A percentile compares a stretch with the other conserved stretches of the same genome.
These are phyloP conservation scores for Candida tropicalis DNA, from an alignment of 1,139 yeast species.

Conservation along the genomic window DNA sequence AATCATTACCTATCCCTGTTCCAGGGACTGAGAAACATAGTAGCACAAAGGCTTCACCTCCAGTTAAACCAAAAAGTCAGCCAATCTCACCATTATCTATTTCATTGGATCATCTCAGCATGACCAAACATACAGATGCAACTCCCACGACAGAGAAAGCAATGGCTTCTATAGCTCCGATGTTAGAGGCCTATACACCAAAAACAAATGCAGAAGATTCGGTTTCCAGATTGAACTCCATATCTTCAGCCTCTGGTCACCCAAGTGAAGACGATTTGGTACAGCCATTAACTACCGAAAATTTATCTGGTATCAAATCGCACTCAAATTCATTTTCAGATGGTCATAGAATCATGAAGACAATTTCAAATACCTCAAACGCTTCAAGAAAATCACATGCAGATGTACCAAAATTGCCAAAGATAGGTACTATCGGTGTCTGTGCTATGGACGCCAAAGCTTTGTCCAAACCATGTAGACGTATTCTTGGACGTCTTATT, in stretches of 20 bases:
- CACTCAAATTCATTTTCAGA: constrained; percentile 14
- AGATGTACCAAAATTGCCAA: constrained; percentile 58
- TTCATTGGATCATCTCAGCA: constrained; percentile 14
- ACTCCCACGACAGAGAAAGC: constrained; percentile 54
- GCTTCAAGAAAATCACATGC: constrained; percentile 44
- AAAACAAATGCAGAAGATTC: constrained; percentile 66
- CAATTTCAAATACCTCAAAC: constrained; percentile 39
- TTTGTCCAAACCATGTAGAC: constrained; percentile 92
- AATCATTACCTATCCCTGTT: constrained; percentile 13
- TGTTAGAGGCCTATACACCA: constrained; percentile 70
- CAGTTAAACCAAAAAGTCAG: constrained; percentile 20
- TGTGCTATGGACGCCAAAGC: constrained; percentile 99
- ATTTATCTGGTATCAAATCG: constrained; percentile 10
- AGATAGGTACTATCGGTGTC: constrained; percentile 92
- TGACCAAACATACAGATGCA: constrained; percentile 15
- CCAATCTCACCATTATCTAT: constrained; percentile 39
- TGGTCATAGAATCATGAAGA: constrained; percentile 28
- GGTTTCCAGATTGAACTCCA: constrained; percentile 24
- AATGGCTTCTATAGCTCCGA: constrained; percentile 79
- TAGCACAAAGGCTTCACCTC: background rate
- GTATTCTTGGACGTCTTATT: constrained; percentile 81
- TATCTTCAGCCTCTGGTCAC: constrained; percentile 19
- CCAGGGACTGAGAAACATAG: constrained; percentile 4
- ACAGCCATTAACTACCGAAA: constrained; percentile 13
- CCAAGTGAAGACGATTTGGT: constrained; percentile 9